Conservation (phyloP, 495 filamentous ascomycete species). For the Glarea lozoyensis region DNA sequence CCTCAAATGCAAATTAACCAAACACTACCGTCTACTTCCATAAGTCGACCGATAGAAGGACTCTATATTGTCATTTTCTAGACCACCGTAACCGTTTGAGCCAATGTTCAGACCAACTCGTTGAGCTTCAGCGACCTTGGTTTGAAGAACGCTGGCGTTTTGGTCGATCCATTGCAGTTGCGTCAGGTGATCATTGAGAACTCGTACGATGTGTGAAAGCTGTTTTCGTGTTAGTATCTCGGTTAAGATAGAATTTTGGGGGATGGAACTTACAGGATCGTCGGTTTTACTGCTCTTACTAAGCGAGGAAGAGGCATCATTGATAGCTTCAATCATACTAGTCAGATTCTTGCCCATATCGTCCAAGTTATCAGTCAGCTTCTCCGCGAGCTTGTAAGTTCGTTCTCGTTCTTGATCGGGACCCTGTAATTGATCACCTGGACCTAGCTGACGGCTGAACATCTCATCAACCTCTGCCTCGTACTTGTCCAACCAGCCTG, state of each 20-base stretch:
- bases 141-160: slow-evolving; percentile 67
- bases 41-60: slow-evolving; percentile 77
- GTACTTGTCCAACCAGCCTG: slow-evolving; percentile 75
- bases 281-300: slow-evolving; percentile 83
- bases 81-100: slow-evolving; percentile 47
- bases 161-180: slow-evolving; percentile 88
- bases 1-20: slow-evolving; percentile 2
- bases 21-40: slow-evolving; percentile 40
- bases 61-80: slow-evolving; percentile 57
- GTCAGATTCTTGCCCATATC: slow-evolving; percentile 85
- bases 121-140: slow-evolving; percentile 70
- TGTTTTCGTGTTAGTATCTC: slow-evolving; percentile 30
- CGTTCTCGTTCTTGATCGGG: slow-evolving; percentile 91
- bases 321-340: slow-evolving; percentile 98
- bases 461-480: slow-evolving; percentile 83
- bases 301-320: slow-evolving; percentile 70
- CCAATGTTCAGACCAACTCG: slow-evolving; percentile 62
- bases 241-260: too few species aligned
- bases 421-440: slow-evolving; percentile 64
- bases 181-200: slow-evolving; percentile 83
- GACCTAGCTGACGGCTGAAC: slow-evolving; percentile 57
- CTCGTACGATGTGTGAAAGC: slow-evolving; percentile 87
- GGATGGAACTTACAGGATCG: slow-evolving; percentile 71
- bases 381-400: slow-evolving; percentile 89
- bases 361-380: slow-evolving; percentile 74